Base-by-base conservation (phyloP, 345 rosid species). In the Cardamine resedifolia region DNA sequence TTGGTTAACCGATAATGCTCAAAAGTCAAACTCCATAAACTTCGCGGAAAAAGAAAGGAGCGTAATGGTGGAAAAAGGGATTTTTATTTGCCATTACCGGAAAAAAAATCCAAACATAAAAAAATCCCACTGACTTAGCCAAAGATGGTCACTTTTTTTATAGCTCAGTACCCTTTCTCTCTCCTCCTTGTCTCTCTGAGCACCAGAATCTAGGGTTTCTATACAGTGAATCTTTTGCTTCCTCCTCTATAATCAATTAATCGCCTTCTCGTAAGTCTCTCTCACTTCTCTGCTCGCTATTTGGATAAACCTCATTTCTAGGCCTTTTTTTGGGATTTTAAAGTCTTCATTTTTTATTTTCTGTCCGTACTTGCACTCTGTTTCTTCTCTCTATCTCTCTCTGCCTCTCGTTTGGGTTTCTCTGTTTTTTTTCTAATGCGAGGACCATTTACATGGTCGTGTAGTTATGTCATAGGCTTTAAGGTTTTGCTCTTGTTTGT, bases 201-300 rank as follows among this genome's bases (percentile, higher is more conserved):
- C 56, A 66, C 60, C 65, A 59, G 70, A 77, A 58, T 71, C 81
- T 79, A 74, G 81, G 85, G 81, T 79, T 79, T 82, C 18, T 36
- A 4, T 16, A 57, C 75, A 57, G 78, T 79, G 68, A 77, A 74
- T 73, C 81, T 79, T 79, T 79, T 70, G 55, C 75, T 61, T 74
- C 77, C 55, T 43, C 57, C 58, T 23, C 55, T 7, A 30, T 23
- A 58, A n/a, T 44, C 48, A 57, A 31, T 31, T 10, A 58, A 49
- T 66, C 28, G 64, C 28, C 76, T 44, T 58, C 71, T n/a, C 75
- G 85, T 82, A 79, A 44, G 81, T 21, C 49, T 28, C 34, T 11
- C 16, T 21, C 28, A 10, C 67, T 33, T 67, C 28, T 44, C 18
- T 53, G 18, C 50, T 76, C 50, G 5, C 30, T 39, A 12, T 11